Conservation (phyloP, 345 rosid species). For the Lumnitzera racemosa region DNA sequence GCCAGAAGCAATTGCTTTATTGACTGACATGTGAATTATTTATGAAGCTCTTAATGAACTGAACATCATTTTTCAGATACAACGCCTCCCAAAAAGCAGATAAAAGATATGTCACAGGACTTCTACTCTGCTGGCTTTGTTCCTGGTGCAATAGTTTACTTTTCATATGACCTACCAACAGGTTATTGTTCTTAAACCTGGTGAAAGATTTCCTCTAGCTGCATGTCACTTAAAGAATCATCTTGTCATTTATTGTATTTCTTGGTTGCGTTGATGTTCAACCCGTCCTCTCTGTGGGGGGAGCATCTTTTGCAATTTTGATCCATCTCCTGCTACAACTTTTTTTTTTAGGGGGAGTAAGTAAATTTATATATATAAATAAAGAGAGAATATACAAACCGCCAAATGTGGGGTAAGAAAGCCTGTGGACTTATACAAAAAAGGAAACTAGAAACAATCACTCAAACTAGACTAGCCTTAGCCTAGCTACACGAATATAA, state of each 20-base stretch:
- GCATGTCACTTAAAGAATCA: background rate
- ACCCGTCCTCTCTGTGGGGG: too few species aligned
- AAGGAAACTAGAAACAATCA: too few species aligned
- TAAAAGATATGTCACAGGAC: conserved; percentile 72
- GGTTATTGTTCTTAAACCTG: conserved; percentile 27
- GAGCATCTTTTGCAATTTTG: too few species aligned
- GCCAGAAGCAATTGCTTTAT: background rate
- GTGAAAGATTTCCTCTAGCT: background rate
- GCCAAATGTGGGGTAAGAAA: too few species aligned
- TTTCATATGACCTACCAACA: conserved; percentile 53
- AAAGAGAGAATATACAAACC: too few species aligned
- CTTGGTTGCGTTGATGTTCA: background rate
- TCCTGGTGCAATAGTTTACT: conserved; percentile 93
- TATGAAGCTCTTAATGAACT: background rate
- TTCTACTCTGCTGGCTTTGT: conserved; percentile 74
- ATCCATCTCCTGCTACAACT: too few species aligned
- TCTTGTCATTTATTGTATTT: background rate
- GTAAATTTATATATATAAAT: too few species aligned
- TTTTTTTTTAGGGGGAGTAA: too few species aligned
- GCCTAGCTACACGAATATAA: too few species aligned
- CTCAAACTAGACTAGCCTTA: too few species aligned
- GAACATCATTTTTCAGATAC: conserved; percentile 46
- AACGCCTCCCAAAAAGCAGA: conserved; percentile 81
- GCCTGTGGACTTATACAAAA: too few species aligned
- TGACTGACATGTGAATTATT: conserved; percentile 1